Evolutionary conservation across 345 rosid genomes (phyloP), one percentile per base, ranked within the genome.

Genomic region (Rhizophora mangle): DNA sequence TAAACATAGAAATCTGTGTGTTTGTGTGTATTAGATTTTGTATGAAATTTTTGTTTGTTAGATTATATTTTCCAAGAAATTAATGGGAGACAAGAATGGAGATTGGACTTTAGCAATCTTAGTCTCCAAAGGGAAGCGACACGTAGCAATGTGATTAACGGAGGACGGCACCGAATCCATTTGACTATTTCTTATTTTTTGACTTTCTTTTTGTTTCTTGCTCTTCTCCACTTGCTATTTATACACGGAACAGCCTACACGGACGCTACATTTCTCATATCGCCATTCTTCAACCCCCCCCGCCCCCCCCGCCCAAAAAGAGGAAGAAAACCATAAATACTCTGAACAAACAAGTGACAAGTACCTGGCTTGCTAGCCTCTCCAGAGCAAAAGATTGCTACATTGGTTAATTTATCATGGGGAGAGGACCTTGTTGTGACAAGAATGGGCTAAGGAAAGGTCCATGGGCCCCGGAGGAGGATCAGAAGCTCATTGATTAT

Each of bases 91-190:
- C 58, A 21, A 21, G 20, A n/a, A 53, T 34, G 3, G 24, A 51
- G 43, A 52, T 53, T 24, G 22, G 15, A 37, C 29, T 4, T 30
- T 72, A n/a, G 29, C 68, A 30, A 24, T 24, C 31, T 55, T 61
- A 54, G 55, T 37, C 54, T 52, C 65, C 15, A 60, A 30, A 34
- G 46, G n/a, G 47, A 46, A 63, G 2, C 84, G 86, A 86, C 89
- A 90, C 93, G 93, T 90, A 21, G 71, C 76, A 55, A 62, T 24
- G 58, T 30, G 65, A 66, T 55, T 54, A 70, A 61, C 69, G 13
- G 84, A 71, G 92, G 94, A 78, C 92, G 96, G 96, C 84, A 84
- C 96, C 96, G 88, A 88, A 90, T 78, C 86, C 62, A 57, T 71
- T 88, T 86, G 94, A 90, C 90, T 84, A 13, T 81, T 6, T 60